Conservation (phyloP, 2,329 filamentous ascomycete species). For the Tolypocladium paradoxum region DNA sequence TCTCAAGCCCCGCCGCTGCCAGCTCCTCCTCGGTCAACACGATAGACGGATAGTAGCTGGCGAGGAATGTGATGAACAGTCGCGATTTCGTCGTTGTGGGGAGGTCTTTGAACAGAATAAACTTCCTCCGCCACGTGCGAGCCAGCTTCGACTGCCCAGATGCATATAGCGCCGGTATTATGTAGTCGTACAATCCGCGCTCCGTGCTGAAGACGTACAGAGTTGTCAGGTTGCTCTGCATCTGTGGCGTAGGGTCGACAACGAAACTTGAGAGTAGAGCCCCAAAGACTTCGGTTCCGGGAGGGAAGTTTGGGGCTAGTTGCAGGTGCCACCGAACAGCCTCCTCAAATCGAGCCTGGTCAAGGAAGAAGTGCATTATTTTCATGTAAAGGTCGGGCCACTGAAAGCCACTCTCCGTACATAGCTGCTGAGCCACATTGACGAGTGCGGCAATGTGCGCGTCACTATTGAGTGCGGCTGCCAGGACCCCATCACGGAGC, state of each 20-base stretch:
- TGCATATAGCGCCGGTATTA: slow-evolving; percentile 40
- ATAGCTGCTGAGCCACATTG: slow-evolving; percentile 21
- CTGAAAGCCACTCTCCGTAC: slow-evolving; percentile 21
- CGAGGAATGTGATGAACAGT: slow-evolving; percentile 37
- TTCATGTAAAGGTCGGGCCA: slow-evolving; percentile 43
- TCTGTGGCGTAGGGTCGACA: slow-evolving; percentile 20
- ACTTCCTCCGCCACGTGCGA: slow-evolving; percentile 33
- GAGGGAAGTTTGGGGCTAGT: slow-evolving; percentile 31
- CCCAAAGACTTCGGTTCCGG: slow-evolving; percentile 29
- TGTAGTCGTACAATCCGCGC: slow-evolving; percentile 35
- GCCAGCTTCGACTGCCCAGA: slow-evolving; percentile 34
- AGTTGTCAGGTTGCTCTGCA: slow-evolving; percentile 28
- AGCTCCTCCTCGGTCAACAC: slow-evolving; percentile 27
- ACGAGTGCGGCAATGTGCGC: slow-evolving; percentile 15
- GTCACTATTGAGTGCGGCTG: slow-evolving; percentile 15
- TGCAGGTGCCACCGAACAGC: slow-evolving; percentile 37
- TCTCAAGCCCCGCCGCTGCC: slow-evolving; percentile 6
- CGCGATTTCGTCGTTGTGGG: slow-evolving; percentile 29
- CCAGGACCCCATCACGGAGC: slow-evolving; percentile 19
- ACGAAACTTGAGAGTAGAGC: slow-evolving; percentile 33
- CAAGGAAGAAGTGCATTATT: slow-evolving; percentile 32
- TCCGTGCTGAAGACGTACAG: slow-evolving; percentile 34
- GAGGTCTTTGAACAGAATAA: slow-evolving; percentile 29
- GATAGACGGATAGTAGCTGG: slow-evolving; percentile 32
- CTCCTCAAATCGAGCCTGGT: slow-evolving; percentile 23